phyloP scores from a whole-genome alignment of 768 basidiomycete species.

The Tylopilus plumbeoviolaceoides region DNA sequence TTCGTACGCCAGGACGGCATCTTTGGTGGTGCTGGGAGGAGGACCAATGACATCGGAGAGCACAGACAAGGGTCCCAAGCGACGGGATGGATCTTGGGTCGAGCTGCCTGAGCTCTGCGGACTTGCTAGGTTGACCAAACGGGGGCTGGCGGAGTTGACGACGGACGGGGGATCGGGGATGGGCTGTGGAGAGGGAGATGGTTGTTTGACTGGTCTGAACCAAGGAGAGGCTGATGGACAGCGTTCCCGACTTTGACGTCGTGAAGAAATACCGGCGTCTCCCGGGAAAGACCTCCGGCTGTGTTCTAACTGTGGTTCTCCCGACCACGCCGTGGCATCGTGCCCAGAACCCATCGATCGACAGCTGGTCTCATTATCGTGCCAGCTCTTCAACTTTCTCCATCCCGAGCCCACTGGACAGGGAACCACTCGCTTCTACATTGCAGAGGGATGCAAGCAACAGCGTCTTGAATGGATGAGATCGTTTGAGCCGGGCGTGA shows the following conservation, averaged over 20 bases:
- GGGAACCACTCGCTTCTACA: slow-evolving; percentile 47
- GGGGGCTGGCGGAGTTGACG: slow-evolving; percentile 27
- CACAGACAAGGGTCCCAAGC: slow-evolving; percentile 56
- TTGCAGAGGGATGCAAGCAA: slow-evolving; percentile 52
- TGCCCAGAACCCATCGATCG: slow-evolving; percentile 57
- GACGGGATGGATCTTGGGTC: slow-evolving; percentile 51
- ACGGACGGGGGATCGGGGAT: slow-evolving; percentile 24
- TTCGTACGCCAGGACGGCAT: neutral
- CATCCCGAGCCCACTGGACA: slow-evolving; percentile 22
- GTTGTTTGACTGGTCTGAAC: slow-evolving; percentile 11
- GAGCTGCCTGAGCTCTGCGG: neutral
- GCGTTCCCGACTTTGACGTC: slow-evolving; percentile 38
- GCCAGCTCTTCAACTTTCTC: slow-evolving; percentile 56
- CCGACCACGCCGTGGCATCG: slow-evolving; percentile 51
- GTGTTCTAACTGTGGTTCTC: slow-evolving; percentile 76
- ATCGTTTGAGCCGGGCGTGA: slow-evolving; percentile 54
- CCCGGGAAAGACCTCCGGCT: slow-evolving; percentile 24
- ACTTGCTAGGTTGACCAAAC: slow-evolving; percentile 29
- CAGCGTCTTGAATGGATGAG: slow-evolving; percentile 60
- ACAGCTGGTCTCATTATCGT: slow-evolving; percentile 58
- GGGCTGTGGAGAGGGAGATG: slow-evolving; percentile 1
- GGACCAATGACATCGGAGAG: slow-evolving; percentile 64
- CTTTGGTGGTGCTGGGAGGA: neutral
- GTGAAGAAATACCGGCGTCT: slow-evolving; percentile 50
- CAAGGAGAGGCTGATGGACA: slow-evolving; percentile 43